Evolutionary conservation across 495 filamentous ascomycete genomes (phyloP), one percentile per base, ranked within the genome.

Genomic region (Hypoxylon fuscum): DNA sequence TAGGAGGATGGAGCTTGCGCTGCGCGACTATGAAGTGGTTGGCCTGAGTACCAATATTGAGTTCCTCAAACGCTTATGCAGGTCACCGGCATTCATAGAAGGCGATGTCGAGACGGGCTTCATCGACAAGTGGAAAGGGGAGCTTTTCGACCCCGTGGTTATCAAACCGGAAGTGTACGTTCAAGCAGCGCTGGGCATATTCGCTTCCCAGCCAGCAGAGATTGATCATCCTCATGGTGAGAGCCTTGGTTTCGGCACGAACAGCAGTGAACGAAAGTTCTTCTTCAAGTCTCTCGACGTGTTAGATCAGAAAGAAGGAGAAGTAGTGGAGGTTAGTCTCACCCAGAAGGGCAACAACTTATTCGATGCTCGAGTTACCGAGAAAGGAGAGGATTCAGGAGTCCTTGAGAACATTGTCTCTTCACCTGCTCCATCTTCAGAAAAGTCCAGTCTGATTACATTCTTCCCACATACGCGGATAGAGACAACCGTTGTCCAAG

Each of bases 91-190:
- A 35, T 98, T 98, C 66, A 84, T 96, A 62, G 83, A 87, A 15
- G 95, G 93, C 9, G 87, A 93, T 9, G 92, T 98, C 5, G 96
- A 99, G 71, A 98, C 95, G 0, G 95, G 95, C 4, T 99, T 95
- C 71, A 98, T 98, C 63, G 87, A 89, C 37, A 96, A 96, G 68
- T 88, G 96, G 72, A 84, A 81, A 49, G 83, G 87, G 12, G 89
- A 92, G 56, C 80, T 95, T 1, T 94, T 95, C 63, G 64, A 74
- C 8, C 75, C 79, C 10, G 72, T 82, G 32, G 50, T 64, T 0
- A 79, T 86, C 11, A 78, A 81, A 4, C 76, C 87, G 17, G 90
- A 94, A 68, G 81, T 88, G 6, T 91, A 89, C 50, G 88, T 87
- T 5, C 95, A 98, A 71, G 91, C 91, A 11, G 96, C 92, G 10